These are phyloP conservation scores for Arxiozyma heterogenica DNA, from an alignment of 1,139 yeast species.

Conservation along the genomic window DNA sequence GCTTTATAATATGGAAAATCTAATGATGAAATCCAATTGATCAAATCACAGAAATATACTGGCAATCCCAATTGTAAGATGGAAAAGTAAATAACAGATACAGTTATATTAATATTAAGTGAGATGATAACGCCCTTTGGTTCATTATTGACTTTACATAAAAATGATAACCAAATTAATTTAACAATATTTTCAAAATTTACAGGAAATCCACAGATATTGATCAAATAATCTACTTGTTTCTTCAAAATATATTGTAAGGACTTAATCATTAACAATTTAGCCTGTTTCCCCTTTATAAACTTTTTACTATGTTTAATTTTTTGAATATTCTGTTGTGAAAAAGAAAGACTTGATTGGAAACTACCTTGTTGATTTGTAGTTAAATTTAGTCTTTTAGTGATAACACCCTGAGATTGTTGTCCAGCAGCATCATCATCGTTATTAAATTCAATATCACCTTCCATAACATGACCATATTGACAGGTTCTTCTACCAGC, in stretches of 20 bases:
- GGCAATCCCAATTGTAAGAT: slow-evolving; percentile 23
- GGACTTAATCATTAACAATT: slow-evolving; percentile 38
- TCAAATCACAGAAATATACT: slow-evolving; percentile 21
- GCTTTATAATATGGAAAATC: slow-evolving; percentile 24
- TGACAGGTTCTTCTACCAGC: slow-evolving; percentile 81
- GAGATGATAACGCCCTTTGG: slow-evolving; percentile 2
- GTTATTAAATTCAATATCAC: slow-evolving; percentile 67
- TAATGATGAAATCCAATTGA: slow-evolving; percentile 21
- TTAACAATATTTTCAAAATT: slow-evolving; percentile 39
- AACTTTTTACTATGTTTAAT: slow-evolving; percentile 19
- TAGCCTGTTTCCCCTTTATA: slow-evolving; percentile 48
- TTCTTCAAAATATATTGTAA: slow-evolving; percentile 47
- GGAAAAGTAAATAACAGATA: slow-evolving; percentile 25
- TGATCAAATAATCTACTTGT: slow-evolving; percentile 39
- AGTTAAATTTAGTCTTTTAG: slow-evolving; percentile 47
- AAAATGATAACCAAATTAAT: slow-evolving; percentile 42
- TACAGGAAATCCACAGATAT: slow-evolving; percentile 28
- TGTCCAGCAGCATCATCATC: slow-evolving; percentile 48
- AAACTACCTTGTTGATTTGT: slow-evolving; percentile 29
- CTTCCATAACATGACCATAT: slow-evolving; percentile 81
- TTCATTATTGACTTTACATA: slow-evolving; percentile 21
- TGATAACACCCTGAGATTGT: slow-evolving; percentile 36
- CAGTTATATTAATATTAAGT: slow-evolving; percentile 18
- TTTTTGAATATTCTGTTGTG: slow-evolving; percentile 18
- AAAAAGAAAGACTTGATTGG: slow-evolving; percentile 22